These are phyloP conservation scores for Colletotrichum theobromicola DNA, from an alignment of 2,329 filamentous ascomycete species.

Conservation along the genomic window DNA sequence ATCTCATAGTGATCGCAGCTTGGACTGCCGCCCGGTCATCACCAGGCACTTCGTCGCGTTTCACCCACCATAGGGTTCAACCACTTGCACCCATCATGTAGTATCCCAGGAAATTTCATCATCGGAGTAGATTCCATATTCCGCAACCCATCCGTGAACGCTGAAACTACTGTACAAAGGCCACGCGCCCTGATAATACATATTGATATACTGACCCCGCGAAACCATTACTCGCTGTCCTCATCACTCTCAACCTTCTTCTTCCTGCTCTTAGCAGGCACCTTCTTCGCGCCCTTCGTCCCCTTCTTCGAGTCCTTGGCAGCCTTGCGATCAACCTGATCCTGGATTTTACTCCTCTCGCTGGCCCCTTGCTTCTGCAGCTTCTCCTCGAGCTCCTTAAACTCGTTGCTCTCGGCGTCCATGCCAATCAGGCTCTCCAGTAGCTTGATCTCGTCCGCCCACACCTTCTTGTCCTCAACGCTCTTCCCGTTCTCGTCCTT, in stretches of 20 bases:
- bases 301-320: conserved; percentile 60
- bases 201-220: conserved; percentile 11
- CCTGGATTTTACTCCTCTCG: conserved; percentile 78
- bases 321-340: conserved; percentile 78
- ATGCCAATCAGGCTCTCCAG: conserved; percentile 87
- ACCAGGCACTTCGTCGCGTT: neutral
- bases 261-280: conserved; percentile 36
- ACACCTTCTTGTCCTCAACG: conserved; percentile 80
- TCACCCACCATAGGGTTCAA: accelerated
- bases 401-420: conserved; percentile 77
- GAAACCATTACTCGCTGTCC: conserved; percentile 30
- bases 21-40: neutral
- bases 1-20: neutral
- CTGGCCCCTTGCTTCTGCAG: conserved; percentile 71
- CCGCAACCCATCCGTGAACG: neutral
- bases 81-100: neutral
- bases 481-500: conserved; percentile 69
- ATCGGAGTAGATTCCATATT: neutral
- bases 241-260: conserved; percentile 38
- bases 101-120: neutral
- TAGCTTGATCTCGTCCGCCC: conserved; percentile 94
- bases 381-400: conserved; percentile 66
- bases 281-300: conserved; percentile 35
- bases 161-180: neutral
- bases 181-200: neutral